A percentile compares a stretch with the other conserved stretches of the same genome.
These are phyloP conservation scores for Cryptococcus amylolentus DNA, from an alignment of 1,284 basidiomycete species.

Conservation along the genomic window DNA sequence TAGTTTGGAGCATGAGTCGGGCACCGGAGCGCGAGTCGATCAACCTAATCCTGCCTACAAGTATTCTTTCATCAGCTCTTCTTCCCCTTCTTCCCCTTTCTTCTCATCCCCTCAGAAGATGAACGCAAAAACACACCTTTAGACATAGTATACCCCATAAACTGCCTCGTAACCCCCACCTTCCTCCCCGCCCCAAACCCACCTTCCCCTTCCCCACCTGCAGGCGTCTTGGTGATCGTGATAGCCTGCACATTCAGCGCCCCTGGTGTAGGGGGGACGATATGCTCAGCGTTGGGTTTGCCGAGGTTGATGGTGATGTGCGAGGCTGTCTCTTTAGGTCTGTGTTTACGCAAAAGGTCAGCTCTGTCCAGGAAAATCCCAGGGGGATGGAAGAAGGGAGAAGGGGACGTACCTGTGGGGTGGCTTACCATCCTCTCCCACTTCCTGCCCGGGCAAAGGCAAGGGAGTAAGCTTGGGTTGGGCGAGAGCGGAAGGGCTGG, in stretches of 20 bases:
- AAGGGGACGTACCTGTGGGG: slow-evolving; percentile 21
- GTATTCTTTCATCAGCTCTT: not conserved
- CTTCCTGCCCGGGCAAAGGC: not conserved
- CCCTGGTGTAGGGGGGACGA: slow-evolving; percentile 21
- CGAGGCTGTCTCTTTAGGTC: slow-evolving; percentile 19
- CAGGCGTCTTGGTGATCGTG: slow-evolving; percentile 31
- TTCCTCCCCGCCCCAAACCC: slow-evolving; percentile 25
- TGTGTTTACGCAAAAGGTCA: not conserved
- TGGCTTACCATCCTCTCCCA: not conserved
- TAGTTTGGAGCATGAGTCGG: slow-evolving; percentile 28
- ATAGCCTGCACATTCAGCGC: slow-evolving; percentile 27
- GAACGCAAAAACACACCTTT: slow-evolving; percentile 18
- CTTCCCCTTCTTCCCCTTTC: too few species aligned
- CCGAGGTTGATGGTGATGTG: slow-evolving; percentile 32
- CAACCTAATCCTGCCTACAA: slow-evolving; percentile 39
- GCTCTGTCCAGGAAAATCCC: not conserved
- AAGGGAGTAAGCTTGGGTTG: not conserved
- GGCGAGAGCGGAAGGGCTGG: not conserved
- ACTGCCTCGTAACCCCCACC: slow-evolving; percentile 32
- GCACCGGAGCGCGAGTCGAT: slow-evolving; percentile 36
- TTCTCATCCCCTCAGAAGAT: too few species aligned
- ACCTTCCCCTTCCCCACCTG: not conserved
- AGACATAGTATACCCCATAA: slow-evolving; percentile 37
- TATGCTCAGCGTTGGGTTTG: slow-evolving; percentile 25
- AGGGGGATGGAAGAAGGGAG: not conserved